These are phyloP conservation scores for Dothistroma septosporum DNA, from an alignment of 2,329 filamentous ascomycete species.

Conservation along the genomic window DNA sequence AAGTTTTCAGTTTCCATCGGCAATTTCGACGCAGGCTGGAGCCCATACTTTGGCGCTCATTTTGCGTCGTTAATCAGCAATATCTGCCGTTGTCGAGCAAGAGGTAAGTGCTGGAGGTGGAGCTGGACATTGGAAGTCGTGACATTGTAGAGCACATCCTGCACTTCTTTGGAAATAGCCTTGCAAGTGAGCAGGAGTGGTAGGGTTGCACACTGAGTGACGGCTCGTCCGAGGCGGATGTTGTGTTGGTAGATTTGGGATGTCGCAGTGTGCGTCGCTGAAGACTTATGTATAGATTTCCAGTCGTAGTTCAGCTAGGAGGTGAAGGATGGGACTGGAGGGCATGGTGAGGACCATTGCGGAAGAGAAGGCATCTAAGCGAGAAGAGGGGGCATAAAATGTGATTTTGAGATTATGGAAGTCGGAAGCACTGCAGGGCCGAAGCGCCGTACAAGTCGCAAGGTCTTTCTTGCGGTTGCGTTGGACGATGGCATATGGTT, in stretches of 20 bases:
- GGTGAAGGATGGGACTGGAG: not conserved
- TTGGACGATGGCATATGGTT: not conserved
- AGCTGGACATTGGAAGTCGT: constrained; percentile 1
- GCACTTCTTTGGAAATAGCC: not conserved
- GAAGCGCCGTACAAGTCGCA: not conserved
- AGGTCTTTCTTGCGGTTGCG: not conserved
- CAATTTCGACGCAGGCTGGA: not conserved
- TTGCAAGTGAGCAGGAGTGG: constrained; percentile 2
- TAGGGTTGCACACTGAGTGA: not conserved
- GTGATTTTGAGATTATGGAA: not conserved
- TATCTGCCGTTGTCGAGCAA: not conserved
- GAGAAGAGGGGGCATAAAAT: not conserved
- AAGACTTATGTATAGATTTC: not conserved
- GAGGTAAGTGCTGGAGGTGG: constrained; percentile 1
- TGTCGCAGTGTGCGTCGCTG: not conserved
- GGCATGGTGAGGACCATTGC: not conserved
- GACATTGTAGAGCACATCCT: not conserved
- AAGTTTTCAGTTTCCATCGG: not conserved
- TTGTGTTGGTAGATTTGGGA: constrained; percentile 4
- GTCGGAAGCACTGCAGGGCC: not conserved
- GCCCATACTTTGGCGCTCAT: constrained; percentile 1
- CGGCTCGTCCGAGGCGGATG: not conserved
- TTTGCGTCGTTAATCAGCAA: not conserved
- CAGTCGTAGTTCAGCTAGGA: constrained; percentile 1
- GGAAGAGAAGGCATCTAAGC: not conserved